Base-by-base conservation (phyloP, 257 asterid genomes). In the Catharanthus roseus region DNA sequence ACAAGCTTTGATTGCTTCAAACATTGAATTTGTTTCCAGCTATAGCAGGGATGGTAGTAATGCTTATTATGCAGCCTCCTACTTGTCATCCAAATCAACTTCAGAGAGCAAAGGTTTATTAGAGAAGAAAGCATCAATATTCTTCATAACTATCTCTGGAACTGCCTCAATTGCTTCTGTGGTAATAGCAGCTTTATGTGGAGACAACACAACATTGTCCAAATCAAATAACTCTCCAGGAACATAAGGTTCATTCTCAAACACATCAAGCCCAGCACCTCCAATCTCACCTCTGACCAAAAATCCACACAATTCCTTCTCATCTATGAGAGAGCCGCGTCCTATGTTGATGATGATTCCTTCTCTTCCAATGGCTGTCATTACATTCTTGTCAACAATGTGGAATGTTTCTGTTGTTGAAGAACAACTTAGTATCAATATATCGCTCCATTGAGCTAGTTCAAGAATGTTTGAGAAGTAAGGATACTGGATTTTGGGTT, bases 201-300 rank as follows among this genome's bases (percentile, higher is more conserved):
- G 87, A 65, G 97, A 87, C 80, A 89, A 31, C 55, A 89, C 95
- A 28, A 87, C 93, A 23, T 84, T 88, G 31, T 89, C 93, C 95
- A 89, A 57, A 10, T 24, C 57, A 21, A 79, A 64, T 10, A 88
- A 67, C 80, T 84, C 86, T 9, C 72, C 1, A 0, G 96, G 96
- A 24, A 92, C 96, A 29, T 44, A 26, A 71, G 97, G 96, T 49
- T 92, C 96, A 61, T 85, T 31, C 77, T 85, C 96, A 45, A 81
- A 92, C 51, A 88, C 97, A 70, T 91, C 96, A 28, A 89, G 83
- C 23, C 95, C 95, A 21, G 90, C 96, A 34, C 97, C 96, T 2
- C 88, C 85, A 23, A 89, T 69, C 64, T 86, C 93, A 29, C 89
- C 90, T 13, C 79, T 69, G 74, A 74, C 73, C 80, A 92, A 67